Percentiles rank a stretch among this genome's conserved stretches.
These are phyloP conservation scores for Psilocybe cubensis DNA, from an alignment of 768 basidiomycete genomes.

Conservation along the genomic window DNA sequence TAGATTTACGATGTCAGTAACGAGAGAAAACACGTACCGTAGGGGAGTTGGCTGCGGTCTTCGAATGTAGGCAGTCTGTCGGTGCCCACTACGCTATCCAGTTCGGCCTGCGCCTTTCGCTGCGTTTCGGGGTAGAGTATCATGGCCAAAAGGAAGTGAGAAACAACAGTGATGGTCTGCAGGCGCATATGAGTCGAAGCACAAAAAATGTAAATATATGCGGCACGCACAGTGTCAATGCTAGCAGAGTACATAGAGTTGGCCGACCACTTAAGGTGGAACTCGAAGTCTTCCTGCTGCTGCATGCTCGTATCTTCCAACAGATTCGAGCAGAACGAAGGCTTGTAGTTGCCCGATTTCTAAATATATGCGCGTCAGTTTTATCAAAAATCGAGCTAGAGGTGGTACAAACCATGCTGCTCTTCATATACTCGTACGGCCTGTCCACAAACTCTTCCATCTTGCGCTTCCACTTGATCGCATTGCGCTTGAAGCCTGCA, in stretches of 20 bases:
- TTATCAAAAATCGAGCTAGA: background rate
- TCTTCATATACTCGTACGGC: slow-evolving; percentile 63
- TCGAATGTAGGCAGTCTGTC: slow-evolving; percentile 62
- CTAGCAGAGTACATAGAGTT: slow-evolving; percentile 80
- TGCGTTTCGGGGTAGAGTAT: slow-evolving; percentile 60
- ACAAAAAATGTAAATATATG: background rate
- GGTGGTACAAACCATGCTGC: slow-evolving; percentile 50
- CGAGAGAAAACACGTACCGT: slow-evolving; percentile 28
- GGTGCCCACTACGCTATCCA: slow-evolving; percentile 60
- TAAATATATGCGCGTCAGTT: slow-evolving; percentile 22
- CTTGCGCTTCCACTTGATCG: slow-evolving; percentile 61
- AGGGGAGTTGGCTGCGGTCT: slow-evolving; percentile 61
- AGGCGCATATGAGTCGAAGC: background rate
- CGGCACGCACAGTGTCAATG: slow-evolving; percentile 58
- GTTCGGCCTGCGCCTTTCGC: slow-evolving; percentile 62
- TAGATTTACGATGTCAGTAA: background rate
- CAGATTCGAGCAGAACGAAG: slow-evolving; percentile 54
- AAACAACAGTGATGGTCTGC: slow-evolving; percentile 57
- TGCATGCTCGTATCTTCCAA: slow-evolving; percentile 49
- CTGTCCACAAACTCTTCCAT: slow-evolving; percentile 67
- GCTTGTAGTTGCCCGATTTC: slow-evolving; percentile 43
- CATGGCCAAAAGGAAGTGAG: slow-evolving; percentile 66
- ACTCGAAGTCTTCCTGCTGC: slow-evolving; percentile 50
- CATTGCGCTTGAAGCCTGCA: slow-evolving; percentile 65
- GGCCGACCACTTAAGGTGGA: slow-evolving; percentile 81